phyloP scores from a whole-genome alignment of 495 filamentous ascomycete species.

The Annulohypoxylon moriforme region DNA sequence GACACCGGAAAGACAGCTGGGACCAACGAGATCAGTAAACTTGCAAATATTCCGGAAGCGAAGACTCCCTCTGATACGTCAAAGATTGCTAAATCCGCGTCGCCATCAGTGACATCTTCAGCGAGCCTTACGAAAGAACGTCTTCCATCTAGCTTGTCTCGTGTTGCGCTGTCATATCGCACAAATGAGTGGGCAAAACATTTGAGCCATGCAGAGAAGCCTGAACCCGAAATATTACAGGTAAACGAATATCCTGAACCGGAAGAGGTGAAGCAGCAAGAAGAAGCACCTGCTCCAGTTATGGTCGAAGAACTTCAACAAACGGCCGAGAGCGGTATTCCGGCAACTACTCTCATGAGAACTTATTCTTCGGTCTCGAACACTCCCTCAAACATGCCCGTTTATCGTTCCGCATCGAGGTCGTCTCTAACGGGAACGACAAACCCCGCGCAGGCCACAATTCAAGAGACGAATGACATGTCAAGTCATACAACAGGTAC shows the following conservation, averaged over 20 bases:
- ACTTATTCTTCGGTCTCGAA: constrained; percentile 51
- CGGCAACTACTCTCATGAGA: constrained; percentile 51
- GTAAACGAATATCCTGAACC: constrained; percentile 51
- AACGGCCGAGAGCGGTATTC: constrained; percentile 67
- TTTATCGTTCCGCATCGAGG: constrained; percentile 57
- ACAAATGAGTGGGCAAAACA: constrained; percentile 99
- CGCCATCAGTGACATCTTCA: constrained; percentile 55
- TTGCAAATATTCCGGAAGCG: constrained; percentile 12
- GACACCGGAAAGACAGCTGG: constrained; percentile 31
- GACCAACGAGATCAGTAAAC: constrained; percentile 26
- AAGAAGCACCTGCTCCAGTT: constrained; percentile 69
- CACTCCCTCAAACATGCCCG: constrained; percentile 44
- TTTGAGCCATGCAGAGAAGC: constrained; percentile 78
- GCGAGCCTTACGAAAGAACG: constrained; percentile 60
- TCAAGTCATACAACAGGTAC: constrained; percentile 33
- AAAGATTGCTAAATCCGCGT: constrained; percentile 46
- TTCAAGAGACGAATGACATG: constrained; percentile 39
- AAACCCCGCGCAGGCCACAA: constrained; percentile 54
- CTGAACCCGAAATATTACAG: constrained; percentile 73
- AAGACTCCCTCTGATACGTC: constrained; percentile 40
- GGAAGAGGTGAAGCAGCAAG: constrained; percentile 37
- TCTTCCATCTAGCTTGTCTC: constrained; percentile 70
- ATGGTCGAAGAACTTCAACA: constrained; percentile 74
- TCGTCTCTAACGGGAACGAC: constrained; percentile 54
- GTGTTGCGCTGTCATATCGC: constrained; percentile 81